A percentile compares a stretch with the other conserved stretches of the same genome.
These are phyloP conservation scores for Eucalyptus urophylla DNA, from an alignment of 345 rosid species.

Conservation along the genomic window DNA sequence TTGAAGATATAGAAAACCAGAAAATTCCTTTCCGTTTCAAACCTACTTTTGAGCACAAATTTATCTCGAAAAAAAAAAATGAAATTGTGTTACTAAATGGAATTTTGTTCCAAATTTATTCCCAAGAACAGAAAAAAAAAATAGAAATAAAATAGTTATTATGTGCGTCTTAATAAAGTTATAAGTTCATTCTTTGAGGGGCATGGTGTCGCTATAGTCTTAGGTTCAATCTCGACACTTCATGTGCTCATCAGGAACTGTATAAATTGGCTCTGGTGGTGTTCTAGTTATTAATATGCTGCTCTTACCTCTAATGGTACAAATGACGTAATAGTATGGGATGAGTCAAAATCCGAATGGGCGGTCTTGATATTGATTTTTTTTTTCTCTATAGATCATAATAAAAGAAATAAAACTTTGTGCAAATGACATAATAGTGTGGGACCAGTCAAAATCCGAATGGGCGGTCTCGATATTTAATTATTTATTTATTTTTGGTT, in stretches of 20 bases:
- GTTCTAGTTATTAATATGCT: neutral
- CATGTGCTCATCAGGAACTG: neutral
- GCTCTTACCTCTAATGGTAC: neutral
- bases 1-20: too few species aligned
- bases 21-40: too few species aligned
- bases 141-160: accelerated
- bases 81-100: too few species aligned
- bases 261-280: neutral
- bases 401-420: neutral
- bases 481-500: neutral
- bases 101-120: too few species aligned
- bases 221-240: neutral
- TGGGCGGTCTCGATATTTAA: neutral
- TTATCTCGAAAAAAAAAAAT: too few species aligned
- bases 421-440: too few species aligned
- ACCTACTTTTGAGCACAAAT: too few species aligned
- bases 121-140: neutral
- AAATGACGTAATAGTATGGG: neutral
- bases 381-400: neutral
- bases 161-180: neutral
- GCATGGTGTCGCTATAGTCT: neutral
- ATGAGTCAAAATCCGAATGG: neutral
- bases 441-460: neutral
- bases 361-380: neutral
- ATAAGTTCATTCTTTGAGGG: neutral